Percentiles rank a stretch among this genome's conserved stretches.
Conservation (phyloP, 371 early-diverging fungal genomes). For the Umbelopsis sp. region DNA sequence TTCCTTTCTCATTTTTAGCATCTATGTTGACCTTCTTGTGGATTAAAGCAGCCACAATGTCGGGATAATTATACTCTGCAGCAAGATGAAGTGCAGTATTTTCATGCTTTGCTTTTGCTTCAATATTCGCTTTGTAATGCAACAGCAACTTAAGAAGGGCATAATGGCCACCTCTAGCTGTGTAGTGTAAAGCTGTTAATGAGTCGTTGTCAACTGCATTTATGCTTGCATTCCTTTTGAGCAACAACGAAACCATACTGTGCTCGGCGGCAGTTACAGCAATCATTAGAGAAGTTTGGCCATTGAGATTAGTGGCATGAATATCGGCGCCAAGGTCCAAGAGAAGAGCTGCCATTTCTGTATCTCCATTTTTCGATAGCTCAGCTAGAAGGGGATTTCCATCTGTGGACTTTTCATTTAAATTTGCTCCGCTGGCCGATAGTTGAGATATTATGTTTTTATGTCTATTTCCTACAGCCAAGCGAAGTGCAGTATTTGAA, state of each 20-base stretch:
- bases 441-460: neutral
- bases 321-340: neutral
- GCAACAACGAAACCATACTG: neutral
- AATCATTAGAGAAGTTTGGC: neutral
- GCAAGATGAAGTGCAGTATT: neutral
- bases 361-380: neutral
- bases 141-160: neutral
- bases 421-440: neutral
- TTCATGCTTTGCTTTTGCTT: neutral
- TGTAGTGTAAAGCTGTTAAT: neutral
- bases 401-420: neutral
- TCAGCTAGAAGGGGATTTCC: neutral
- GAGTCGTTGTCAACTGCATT: neutral
- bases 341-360: neutral
- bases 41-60: neutral
- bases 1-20: neutral
- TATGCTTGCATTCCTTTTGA: neutral
- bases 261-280: neutral
- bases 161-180: neutral
- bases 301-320: neutral
- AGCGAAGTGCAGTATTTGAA: too few relatives aligned
- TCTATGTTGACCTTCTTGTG: neutral
- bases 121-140: neutral
- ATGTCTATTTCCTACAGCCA: too few relatives aligned
- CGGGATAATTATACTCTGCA: neutral